A percentile compares a stretch with the other conserved stretches of the same genome.
These are phyloP conservation scores for Zygoascus hellenicus DNA, from an alignment of 1,139 yeast genomes.

Conservation along the genomic window DNA sequence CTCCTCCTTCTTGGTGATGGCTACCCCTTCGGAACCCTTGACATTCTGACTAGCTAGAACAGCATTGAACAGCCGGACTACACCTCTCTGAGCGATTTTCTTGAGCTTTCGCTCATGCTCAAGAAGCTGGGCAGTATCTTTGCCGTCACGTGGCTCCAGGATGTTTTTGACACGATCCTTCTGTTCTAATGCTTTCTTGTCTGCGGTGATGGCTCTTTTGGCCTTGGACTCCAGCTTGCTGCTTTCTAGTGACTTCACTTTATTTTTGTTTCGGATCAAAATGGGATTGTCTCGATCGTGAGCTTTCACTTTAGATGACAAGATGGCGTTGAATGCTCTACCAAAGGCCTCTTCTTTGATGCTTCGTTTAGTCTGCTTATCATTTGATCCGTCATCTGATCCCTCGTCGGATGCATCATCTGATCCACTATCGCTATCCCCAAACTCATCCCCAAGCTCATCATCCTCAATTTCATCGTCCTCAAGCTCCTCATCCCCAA, in stretches of 20 bases:
- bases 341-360: slow-evolving; percentile 45
- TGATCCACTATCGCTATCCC: slow-evolving; percentile 14
- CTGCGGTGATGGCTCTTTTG: slow-evolving; percentile 59
- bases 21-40: slow-evolving; percentile 31
- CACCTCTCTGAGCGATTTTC: slow-evolving; percentile 91
- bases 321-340: slow-evolving; percentile 73
- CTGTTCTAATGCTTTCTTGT: slow-evolving; percentile 63
- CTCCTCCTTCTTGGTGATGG: slow-evolving; percentile 46
- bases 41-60: slow-evolving; percentile 72
- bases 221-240: slow-evolving; percentile 85
- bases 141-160: slow-evolving; percentile 49
- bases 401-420: slow-evolving; percentile 14
- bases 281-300: slow-evolving; percentile 87
- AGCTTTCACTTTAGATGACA: slow-evolving; percentile 81
- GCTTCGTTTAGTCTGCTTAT: slow-evolving; percentile 22
- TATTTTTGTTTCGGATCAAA: slow-evolving; percentile 61
- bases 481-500: slow-evolving; percentile 14
- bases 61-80: slow-evolving; percentile 85
- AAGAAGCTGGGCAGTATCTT: slow-evolving; percentile 45
- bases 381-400: slow-evolving; percentile 17
- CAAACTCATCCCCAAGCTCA: slow-evolving; percentile 19
- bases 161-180: slow-evolving; percentile 62
- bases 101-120: slow-evolving; percentile 69
- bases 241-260: slow-evolving; percentile 67
- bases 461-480: slow-evolving; percentile 20